phyloP scores from a whole-genome alignment of 2,329 filamentous ascomycete species.

The Juglanconis juglandina region DNA sequence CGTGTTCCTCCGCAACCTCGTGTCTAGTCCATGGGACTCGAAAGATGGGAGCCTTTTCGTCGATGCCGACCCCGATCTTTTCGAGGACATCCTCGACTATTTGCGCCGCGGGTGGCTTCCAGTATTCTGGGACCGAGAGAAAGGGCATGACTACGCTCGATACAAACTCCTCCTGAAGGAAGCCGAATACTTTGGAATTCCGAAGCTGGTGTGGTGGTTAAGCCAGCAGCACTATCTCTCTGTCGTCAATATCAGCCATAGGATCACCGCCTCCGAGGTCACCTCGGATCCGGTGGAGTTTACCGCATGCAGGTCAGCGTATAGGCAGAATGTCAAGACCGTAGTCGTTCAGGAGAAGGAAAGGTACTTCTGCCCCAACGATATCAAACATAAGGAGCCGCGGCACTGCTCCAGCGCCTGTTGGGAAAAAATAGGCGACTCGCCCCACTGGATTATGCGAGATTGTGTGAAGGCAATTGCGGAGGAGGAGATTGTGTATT shows the following conservation, averaged over 20 bases:
- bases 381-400: not conserved
- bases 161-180: not conserved
- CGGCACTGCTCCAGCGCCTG: not conserved
- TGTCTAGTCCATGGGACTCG: too few species aligned
- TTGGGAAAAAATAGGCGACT: not conserved
- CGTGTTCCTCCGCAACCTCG: too few species aligned
- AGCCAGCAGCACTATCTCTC: not conserved
- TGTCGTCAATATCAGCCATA: not conserved
- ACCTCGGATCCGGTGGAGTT: not conserved
- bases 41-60: too few species aligned
- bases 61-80: too few species aligned
- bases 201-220: not conserved
- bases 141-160: not conserved
- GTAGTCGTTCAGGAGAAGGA: not conserved
- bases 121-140: not conserved
- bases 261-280: not conserved
- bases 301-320: not conserved
- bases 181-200: not conserved
- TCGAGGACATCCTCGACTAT: too few species aligned
- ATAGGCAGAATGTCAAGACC: not conserved
- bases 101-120: not conserved
- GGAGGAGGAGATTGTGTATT: not conserved
- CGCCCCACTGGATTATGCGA: not conserved
- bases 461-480: not conserved
- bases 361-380: not conserved